Evolutionary conservation across 73 alveolate species (phyloP).

Genomic region (Symbiodinium natans): DNA sequence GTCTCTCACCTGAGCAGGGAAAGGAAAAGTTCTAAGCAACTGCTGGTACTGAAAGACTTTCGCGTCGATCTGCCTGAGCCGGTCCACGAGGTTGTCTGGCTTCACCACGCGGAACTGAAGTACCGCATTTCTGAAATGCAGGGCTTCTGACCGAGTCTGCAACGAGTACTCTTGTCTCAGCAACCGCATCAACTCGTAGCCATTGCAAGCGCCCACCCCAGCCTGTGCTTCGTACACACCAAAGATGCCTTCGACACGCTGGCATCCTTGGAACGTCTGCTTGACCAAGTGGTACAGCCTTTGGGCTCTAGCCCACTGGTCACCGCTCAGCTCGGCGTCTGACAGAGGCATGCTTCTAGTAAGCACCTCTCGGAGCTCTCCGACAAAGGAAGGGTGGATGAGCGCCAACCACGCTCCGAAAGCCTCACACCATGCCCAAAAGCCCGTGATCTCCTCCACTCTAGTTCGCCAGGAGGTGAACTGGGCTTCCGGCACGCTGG

Average conservation of each 20-base stretch:
- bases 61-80: neutral
- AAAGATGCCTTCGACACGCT: neutral
- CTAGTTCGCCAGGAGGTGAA: neutral
- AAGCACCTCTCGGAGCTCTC: neutral
- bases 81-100: neutral
- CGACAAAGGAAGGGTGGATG: neutral
- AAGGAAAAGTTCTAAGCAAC: neutral
- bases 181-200: constrained; percentile 4
- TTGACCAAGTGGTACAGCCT: neutral
- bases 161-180: neutral
- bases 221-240: neutral
- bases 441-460: neutral
- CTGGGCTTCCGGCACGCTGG: neutral
- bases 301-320: neutral
- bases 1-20: neutral
- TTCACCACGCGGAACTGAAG: neutral
- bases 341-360: neutral
- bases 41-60: neutral
- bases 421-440: neutral
- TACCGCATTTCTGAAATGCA: neutral
- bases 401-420: neutral
- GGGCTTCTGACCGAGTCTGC: constrained; percentile 11
- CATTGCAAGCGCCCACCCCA: neutral
- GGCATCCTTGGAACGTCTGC: neutral
- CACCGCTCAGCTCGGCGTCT: neutral